These are phyloP conservation scores for Pholiota microspora DNA, from an alignment of 768 basidiomycete genomes.

Conservation along the genomic window DNA sequence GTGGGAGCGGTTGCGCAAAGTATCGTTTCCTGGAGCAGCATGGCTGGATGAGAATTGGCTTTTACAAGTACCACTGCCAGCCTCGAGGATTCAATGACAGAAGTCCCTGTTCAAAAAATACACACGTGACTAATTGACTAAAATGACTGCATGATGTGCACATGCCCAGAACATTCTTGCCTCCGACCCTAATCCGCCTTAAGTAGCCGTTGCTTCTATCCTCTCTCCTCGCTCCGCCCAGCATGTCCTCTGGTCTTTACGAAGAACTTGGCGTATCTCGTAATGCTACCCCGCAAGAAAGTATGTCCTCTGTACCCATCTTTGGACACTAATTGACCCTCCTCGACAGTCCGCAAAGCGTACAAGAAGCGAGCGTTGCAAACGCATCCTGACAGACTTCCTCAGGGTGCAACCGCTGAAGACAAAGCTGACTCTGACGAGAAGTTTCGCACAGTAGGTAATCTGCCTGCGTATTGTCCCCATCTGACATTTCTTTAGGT, in stretches of 20 bases:
- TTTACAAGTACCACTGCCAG: neutral
- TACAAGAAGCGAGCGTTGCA: slow-evolving; percentile 70
- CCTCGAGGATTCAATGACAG: neutral
- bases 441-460: slow-evolving; percentile 38
- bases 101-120: slow-evolving; percentile 14
- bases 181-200: slow-evolving; percentile 1
- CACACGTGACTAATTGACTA: slow-evolving; percentile 27
- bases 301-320: slow-evolving; percentile 38
- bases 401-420: slow-evolving; percentile 48
- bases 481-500: slow-evolving; percentile 40
- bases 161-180: slow-evolving; percentile 31
- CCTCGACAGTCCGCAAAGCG: slow-evolving; percentile 64
- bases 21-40: slow-evolving; percentile 70
- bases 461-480: neutral
- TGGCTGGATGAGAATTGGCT: slow-evolving; percentile 23
- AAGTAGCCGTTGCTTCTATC: slow-evolving; percentile 4
- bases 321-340: neutral
- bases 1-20: slow-evolving; percentile 61
- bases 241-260: slow-evolving; percentile 63
- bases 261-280: slow-evolving; percentile 53
- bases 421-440: slow-evolving; percentile 66
- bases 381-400: slow-evolving; percentile 75
- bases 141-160: slow-evolving; percentile 21
- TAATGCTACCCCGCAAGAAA: slow-evolving; percentile 60
- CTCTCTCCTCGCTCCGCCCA: slow-evolving; percentile 1